Percentiles rank a stretch among this genome's conserved stretches.
phyloP scores from a whole-genome alignment of 352 stramenopile genomes.

The Elongisporangium prolatum region DNA sequence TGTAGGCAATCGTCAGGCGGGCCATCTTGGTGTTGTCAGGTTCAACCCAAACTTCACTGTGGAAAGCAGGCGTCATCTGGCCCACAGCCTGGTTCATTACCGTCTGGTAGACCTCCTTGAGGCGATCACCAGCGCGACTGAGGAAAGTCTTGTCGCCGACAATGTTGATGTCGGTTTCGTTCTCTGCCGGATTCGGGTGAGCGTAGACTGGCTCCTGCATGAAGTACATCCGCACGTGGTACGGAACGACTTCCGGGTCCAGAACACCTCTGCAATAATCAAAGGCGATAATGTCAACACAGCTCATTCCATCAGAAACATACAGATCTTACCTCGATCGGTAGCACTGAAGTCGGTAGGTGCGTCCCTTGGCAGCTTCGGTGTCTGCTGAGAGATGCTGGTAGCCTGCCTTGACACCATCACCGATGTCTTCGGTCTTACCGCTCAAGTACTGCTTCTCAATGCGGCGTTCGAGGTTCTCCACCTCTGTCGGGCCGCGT shows the following conservation, averaged over 20 bases:
- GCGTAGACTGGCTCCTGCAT: conserved; percentile 69
- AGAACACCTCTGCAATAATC: conserved; percentile 41
- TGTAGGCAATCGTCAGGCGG: conserved; percentile 74
- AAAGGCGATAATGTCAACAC: neutral
- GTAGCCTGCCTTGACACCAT: conserved; percentile 77
- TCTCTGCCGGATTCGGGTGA: conserved; percentile 42
- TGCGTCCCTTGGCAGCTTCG: conserved; percentile 49
- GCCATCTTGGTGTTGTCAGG: conserved; percentile 74
- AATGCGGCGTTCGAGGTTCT: conserved; percentile 65
- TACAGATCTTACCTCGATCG: conserved; percentile 27
- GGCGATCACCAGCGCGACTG: conserved; percentile 44
- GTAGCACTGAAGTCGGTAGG: conserved; percentile 85
- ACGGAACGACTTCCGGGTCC: conserved; percentile 64
- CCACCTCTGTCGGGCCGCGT: conserved; percentile 55
- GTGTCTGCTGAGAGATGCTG: conserved; percentile 54
- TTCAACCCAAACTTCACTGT: conserved; percentile 76
- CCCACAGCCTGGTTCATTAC: conserved; percentile 62
- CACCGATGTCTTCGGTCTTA: conserved; percentile 62
- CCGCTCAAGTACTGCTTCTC: conserved; percentile 79
- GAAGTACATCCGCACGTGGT: conserved; percentile 86
- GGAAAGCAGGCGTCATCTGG: conserved; percentile 78
- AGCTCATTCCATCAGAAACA: neutral
- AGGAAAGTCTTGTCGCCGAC: conserved; percentile 78
- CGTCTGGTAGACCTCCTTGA: conserved; percentile 80
- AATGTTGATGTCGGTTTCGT: conserved; percentile 74